Evolutionary conservation across 179 eudicot genomes (phyloP).

Genomic region (Actinidia chinensis): DNA sequence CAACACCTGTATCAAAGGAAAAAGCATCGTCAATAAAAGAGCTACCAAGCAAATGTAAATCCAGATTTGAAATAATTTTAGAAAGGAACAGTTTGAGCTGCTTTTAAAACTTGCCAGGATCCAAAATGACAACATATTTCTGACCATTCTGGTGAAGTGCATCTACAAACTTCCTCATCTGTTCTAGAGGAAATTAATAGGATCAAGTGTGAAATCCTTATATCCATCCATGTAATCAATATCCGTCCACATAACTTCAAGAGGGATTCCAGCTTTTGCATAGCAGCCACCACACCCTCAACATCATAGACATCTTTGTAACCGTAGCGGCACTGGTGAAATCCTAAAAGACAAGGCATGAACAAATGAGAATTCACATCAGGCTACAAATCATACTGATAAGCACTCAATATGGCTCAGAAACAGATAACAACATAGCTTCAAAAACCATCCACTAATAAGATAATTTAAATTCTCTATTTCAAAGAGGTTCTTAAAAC

Average conservation of each 20-base stretch:
- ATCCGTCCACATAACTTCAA: constrained; percentile 81
- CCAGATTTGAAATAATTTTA: not conserved
- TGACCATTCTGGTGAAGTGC: constrained; percentile 57
- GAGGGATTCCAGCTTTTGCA: constrained; percentile 54
- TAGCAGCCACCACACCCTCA: constrained; percentile 62
- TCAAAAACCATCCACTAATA: not conserved
- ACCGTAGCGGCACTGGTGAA: constrained; percentile 73
- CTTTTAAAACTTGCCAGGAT: constrained; percentile 51
- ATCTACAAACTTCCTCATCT: constrained; percentile 52
- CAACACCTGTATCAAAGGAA: constrained; percentile 44
- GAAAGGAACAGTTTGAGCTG: not conserved
- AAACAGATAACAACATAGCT: too few relatives aligned
- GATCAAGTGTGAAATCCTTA: constrained; percentile 71
- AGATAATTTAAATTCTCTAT: not conserved
- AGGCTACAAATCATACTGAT: not conserved
- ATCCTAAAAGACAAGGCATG: constrained; percentile 37
- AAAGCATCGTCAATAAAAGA: not conserved
- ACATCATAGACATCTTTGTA: constrained; percentile 52
- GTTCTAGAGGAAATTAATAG: constrained; percentile 56
- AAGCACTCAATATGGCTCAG: not conserved
- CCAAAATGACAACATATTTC: constrained; percentile 60
- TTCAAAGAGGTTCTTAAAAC: not conserved
- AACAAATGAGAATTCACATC: not conserved
- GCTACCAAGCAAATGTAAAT: not conserved
- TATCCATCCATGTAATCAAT: constrained; percentile 73